Evolutionary conservation across 495 filamentous ascomycete species (phyloP), one percentile per base, ranked within the genome.

Genomic region (Neurospora hispaniola): DNA sequence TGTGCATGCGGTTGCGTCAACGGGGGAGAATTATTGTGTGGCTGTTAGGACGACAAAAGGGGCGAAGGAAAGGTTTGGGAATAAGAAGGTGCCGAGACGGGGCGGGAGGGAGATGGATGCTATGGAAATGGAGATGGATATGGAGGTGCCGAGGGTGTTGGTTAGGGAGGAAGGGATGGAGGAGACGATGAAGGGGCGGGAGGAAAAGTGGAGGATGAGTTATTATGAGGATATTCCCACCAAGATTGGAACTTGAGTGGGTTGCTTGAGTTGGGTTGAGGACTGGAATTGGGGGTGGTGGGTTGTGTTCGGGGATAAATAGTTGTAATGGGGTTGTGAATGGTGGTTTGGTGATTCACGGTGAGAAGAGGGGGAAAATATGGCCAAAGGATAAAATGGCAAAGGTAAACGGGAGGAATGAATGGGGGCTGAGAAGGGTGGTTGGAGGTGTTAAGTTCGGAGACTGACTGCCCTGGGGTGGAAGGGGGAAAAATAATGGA

Each of bases 1-100:
- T 0, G 82, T 84, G 23, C 83, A 82, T 66, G 84, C 84, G 8
- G 81, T 85, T 12, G 77, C 76, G 1, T 71, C 79, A 42, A 83
- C 78, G 38, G 84, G 84, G 2, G 80, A 84, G 77, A 83, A 84
- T 69, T 84, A 79, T 70, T 73, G 76, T 12, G 78, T 85, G 23
- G 72, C 75, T 0, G 81, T 85, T 27, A 79, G 73, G 74, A 78
- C 80, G 42, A 70, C 72, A 11, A 70, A 73, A 3, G 74, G 72
- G 14, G 77, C 78, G 7, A 74, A 73, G 10, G 68, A 75, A 27
- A 74, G 73, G 68, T 74, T 75, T 70, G 66, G 69, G 5, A 79
- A 76, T 69, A 79, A 77, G 70, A 42, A 68, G 54, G 6, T 18
- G 12, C 14, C 4, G 14, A 27, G 46, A 27, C n/a, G 43, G n/a